These are phyloP conservation scores for Talaromyces wortmannii DNA, from an alignment of 495 filamentous ascomycete genomes.

Conservation along the genomic window DNA sequence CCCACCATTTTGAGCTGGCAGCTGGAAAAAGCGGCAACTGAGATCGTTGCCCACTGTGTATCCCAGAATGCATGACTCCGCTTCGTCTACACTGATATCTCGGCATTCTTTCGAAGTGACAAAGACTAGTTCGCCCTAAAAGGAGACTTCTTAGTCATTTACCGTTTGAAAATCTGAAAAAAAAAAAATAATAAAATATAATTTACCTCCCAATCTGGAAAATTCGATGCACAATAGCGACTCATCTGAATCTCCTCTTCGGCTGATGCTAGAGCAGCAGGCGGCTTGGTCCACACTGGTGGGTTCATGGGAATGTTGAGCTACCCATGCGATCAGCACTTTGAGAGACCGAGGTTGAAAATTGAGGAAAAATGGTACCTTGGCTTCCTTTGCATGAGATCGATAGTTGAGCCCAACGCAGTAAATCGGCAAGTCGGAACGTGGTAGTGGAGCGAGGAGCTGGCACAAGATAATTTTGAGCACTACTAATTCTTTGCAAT, in stretches of 20 bases:
- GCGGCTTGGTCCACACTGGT: slow-evolving; percentile 35
- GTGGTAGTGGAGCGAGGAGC: slow-evolving; percentile 15
- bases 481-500: background rate
- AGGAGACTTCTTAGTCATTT: background rate
- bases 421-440: slow-evolving; percentile 13
- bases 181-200: background rate
- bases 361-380: slow-evolving; percentile 10
- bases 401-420: slow-evolving; percentile 39
- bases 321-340: slow-evolving; percentile 6
- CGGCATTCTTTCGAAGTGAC: slow-evolving; percentile 27
- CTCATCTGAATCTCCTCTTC: slow-evolving; percentile 25
- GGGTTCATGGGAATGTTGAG: slow-evolving; percentile 25
- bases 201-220: slow-evolving; percentile 21
- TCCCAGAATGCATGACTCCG: slow-evolving; percentile 29
- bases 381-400: slow-evolving; percentile 32
- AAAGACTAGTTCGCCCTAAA: slow-evolving; percentile 26
- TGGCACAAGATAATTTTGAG: background rate
- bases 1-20: slow-evolving; percentile 24
- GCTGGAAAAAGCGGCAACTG: slow-evolving; percentile 32
- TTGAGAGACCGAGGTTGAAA: background rate
- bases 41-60: slow-evolving; percentile 43
- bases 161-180: background rate
- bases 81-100: slow-evolving; percentile 22
- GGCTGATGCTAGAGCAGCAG: slow-evolving; percentile 25
- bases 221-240: slow-evolving; percentile 28